phyloP scores from a whole-genome alignment of 2,329 filamentous ascomycete species.

The Cryphonectria japonica region DNA sequence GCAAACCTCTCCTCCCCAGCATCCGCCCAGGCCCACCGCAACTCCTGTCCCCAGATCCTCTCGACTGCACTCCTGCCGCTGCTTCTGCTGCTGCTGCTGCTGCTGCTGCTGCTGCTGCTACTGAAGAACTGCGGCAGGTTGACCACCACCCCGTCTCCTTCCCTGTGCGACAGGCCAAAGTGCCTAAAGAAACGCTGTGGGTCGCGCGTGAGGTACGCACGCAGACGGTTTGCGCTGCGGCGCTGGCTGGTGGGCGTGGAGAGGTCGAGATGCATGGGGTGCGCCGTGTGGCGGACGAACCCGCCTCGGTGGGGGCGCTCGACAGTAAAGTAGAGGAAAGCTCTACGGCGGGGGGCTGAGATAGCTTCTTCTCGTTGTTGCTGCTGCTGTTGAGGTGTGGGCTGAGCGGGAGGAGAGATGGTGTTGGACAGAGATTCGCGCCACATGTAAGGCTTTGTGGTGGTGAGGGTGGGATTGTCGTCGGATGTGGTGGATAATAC shows the following conservation, averaged over 20 bases:
- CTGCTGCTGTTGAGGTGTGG: neutral
- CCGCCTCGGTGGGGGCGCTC: conserved; percentile 2
- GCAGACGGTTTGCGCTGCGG: neutral
- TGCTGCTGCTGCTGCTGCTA: no score
- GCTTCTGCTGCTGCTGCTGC: neutral
- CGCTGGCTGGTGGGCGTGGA: neutral
- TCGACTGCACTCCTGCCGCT: neutral
- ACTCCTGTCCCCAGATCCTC: neutral
- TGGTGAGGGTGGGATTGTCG: neutral
- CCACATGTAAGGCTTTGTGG: neutral
- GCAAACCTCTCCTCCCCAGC: neutral
- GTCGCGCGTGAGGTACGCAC: neutral
- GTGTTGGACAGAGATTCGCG: neutral
- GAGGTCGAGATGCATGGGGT: neutral
- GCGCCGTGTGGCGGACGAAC: neutral
- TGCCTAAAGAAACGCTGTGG: neutral
- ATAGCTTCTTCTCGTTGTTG: neutral
- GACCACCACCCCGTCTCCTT: neutral
- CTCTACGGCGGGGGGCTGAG: neutral
- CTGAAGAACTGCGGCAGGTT: conserved; percentile 9
- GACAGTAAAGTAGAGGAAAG: conserved; percentile 9
- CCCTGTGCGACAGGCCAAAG: neutral
- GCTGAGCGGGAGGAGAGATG: neutral
- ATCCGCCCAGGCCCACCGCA: conserved; percentile 10
- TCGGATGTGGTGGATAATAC: neutral